A percentile compares a stretch with the other conserved stretches of the same genome.
These are phyloP conservation scores for Fraxinus cuspidata DNA, from an alignment of 257 asterid species.

Conservation along the genomic window DNA sequence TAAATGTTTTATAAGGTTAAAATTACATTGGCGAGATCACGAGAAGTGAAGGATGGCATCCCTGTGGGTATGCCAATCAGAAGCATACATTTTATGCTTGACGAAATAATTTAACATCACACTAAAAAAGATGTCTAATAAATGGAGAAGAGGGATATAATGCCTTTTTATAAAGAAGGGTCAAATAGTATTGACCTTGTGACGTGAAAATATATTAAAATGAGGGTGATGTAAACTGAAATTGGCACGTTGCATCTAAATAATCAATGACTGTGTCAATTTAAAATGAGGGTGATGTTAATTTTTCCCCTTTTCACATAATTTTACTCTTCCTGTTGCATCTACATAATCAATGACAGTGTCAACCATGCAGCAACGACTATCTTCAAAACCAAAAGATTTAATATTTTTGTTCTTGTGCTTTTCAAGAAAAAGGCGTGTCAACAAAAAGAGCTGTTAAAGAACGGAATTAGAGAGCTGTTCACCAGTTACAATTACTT, in stretches of 20 bases:
- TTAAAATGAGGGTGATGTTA: too few relatives aligned
- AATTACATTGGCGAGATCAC: not conserved
- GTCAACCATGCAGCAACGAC: not conserved
- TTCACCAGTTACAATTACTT: not conserved
- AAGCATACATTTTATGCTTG: not conserved
- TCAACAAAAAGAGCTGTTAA: not conserved
- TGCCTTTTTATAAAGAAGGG: not conserved
- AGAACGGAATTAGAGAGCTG: not conserved
- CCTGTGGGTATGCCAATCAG: not conserved
- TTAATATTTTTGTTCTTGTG: not conserved
- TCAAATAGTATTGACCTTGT: too few relatives aligned
- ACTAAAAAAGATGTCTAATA: not conserved
- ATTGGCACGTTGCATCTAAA: too few relatives aligned
- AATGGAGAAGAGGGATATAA: not conserved
- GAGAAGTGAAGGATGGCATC: not conserved
- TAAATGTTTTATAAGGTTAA: not conserved
- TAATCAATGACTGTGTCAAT: too few relatives aligned
- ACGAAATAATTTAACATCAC: not conserved
- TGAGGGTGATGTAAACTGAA: too few relatives aligned
- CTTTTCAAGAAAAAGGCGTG: not conserved
- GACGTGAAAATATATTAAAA: too few relatives aligned
- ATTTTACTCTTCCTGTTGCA: not conserved
- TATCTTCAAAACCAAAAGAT: not conserved
- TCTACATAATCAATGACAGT: not conserved
- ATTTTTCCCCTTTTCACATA: not conserved